Base-by-base conservation (phyloP, 192 early-diverging fungal species). In the Entomortierella beljakovae region DNA sequence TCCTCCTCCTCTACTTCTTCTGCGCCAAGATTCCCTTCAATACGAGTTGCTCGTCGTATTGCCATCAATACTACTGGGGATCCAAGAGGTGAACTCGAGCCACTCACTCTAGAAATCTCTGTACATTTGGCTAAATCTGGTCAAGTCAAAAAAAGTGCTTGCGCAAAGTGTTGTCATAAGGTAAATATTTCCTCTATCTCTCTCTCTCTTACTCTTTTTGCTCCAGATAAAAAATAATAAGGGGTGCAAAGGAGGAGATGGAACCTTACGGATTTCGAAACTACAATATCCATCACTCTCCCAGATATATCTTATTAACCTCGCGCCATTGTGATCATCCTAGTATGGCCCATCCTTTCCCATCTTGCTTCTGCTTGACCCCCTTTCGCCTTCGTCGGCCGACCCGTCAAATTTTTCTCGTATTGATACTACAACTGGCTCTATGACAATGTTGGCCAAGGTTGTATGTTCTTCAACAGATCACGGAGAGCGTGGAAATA, bases 111-210 rank as follows among this genome's bases (percentile, higher is more conserved):
- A 11, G 64, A 79, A 18, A 70, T 79, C 40, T 32, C 54, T 22
- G 61, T 79, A 1, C 75, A 62, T 57, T 32, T 79, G 7, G 75
- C 59, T 6, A 79, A 79, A 42, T 60, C 67, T 40, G 75, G 75
- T 3, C 64, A 61, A 34, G 33, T 59, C 48, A 54, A 62, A 20
- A 69, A 79, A 22, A 62, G 75, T 9, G 75, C 75, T 1, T 79
- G 75, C 38, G 75, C 75, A 0, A 79, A 79, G 50, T 79, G 75
- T 26, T 79, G 75, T 26, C 75, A 79, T 51, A 79, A 79, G 75
- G 75, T 79, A 79, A 46, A 46, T 46, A 2, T 46, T 20, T 46
- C 20, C 15, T 2, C 43, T 16, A 46, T 46, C 4, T 16, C 20
- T 20, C 43, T 10, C 6, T 16, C 3, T 16, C 15, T 15, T n/a